Conservation (phyloP, 306 rosid genomes). For the Trifolium subterraneum region DNA sequence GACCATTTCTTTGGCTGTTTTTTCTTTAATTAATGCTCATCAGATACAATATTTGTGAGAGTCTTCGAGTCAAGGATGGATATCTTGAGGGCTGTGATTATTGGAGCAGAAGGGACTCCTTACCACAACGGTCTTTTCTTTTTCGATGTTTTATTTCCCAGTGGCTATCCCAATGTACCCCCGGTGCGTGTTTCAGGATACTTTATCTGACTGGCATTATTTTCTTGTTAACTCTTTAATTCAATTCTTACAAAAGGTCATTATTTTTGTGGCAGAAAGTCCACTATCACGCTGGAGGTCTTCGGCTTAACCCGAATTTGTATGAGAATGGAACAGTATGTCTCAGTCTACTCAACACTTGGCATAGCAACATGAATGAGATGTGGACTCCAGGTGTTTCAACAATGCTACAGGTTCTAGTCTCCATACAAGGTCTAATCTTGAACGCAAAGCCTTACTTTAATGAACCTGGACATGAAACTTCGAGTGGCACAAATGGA, state of each 20-base stretch:
- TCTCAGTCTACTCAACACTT: constrained; percentile 91
- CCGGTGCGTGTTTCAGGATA: constrained; percentile 66
- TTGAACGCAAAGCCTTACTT: not conserved
- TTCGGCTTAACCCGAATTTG: constrained; percentile 89
- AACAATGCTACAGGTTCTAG: not conserved
- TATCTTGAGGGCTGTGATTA: too few species aligned
- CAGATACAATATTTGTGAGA: too few species aligned
- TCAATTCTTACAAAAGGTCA: constrained; percentile 35
- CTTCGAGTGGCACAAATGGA: constrained; percentile 44
- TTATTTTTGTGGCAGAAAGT: constrained; percentile 59
- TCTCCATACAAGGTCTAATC: not conserved
- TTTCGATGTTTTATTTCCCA: constrained; percentile 84
- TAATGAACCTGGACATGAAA: constrained; percentile 4
- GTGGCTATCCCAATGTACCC: constrained; percentile 71
- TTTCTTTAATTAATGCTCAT: too few species aligned
- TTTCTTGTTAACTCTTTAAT: constrained; percentile 24
- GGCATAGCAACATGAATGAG: not conserved
- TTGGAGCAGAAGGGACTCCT: constrained; percentile 84
- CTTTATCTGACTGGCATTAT: not conserved
- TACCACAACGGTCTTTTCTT: constrained; percentile 96
- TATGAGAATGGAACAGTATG: constrained; percentile 91
- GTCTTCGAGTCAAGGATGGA: too few species aligned
- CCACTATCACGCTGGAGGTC: constrained; percentile 87
- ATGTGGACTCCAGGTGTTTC: not conserved
- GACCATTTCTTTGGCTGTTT: too few species aligned